A percentile compares a stretch with the other conserved stretches of the same genome.
phyloP scores from a whole-genome alignment of 192 early-diverging fungal species.

The Mortierella hygrophila region DNA sequence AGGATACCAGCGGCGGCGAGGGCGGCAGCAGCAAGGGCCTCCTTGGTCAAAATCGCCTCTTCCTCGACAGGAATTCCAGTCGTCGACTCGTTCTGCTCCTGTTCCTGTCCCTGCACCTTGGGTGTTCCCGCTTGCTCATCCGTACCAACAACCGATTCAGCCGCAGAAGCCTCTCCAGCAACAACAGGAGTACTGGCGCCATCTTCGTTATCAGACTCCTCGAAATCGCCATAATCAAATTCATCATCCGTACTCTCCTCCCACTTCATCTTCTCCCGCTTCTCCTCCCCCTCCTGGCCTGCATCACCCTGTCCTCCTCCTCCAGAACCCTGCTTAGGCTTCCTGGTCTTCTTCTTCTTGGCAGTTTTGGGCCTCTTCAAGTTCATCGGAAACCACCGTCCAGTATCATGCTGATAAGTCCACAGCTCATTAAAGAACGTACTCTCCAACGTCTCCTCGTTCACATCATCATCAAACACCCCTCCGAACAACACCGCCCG shows the following conservation, averaged over 20 bases:
- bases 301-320: background rate
- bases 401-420: conserved; percentile 69
- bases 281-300: conserved; percentile 33
- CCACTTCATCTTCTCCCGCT: conserved; percentile 55
- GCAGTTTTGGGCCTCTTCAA: conserved; percentile 59
- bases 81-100: background rate
- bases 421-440: conserved; percentile 73
- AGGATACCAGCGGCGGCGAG: conserved; percentile 50
- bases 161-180: background rate
- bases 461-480: conserved; percentile 74
- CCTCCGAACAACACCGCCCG: conserved; percentile 73
- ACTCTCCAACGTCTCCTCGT: conserved; percentile 71
- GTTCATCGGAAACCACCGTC: conserved; percentile 72
- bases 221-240: conserved; percentile 56
- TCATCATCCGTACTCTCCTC: conserved; percentile 55
- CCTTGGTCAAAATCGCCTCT: conserved; percentile 19
- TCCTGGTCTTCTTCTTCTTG: conserved; percentile 59
- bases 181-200: conserved; percentile 6
- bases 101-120: conserved; percentile 5
- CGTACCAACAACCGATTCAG: background rate
- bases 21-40: conserved; percentile 47
- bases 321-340: conserved; percentile 32
- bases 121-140: background rate
- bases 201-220: conserved; percentile 54
- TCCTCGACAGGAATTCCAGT: conserved; percentile 8